phyloP scores from a whole-genome alignment of 1,284 basidiomycete species.

The Ceratobasidium sp. region DNA sequence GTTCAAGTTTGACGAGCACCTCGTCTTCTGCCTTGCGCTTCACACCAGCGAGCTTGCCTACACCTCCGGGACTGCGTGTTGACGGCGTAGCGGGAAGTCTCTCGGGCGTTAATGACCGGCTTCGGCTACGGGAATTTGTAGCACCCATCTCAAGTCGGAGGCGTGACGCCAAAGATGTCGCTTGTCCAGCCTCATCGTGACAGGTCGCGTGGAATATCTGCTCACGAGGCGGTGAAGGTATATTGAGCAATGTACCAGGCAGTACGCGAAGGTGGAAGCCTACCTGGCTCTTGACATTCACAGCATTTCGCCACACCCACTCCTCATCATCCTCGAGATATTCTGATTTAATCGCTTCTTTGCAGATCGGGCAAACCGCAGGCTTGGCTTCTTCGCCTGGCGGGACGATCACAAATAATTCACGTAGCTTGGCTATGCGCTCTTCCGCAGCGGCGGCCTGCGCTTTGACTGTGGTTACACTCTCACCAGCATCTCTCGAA shows the following conservation, averaged over 20 bases:
- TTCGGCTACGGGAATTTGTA: conserved; percentile 53
- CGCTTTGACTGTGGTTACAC: conserved; percentile 49
- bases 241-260: not conserved
- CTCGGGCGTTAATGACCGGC: conserved; percentile 77
- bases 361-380: conserved; percentile 94
- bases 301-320: conserved; percentile 96
- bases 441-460: conserved; percentile 71
- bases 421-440: conserved; percentile 74
- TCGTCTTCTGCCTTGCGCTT: conserved; percentile 49
- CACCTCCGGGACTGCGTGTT: conserved; percentile 44
- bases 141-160: conserved; percentile 65
- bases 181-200: conserved; percentile 70
- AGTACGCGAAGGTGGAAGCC: conserved; percentile 45
- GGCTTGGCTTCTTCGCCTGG: conserved; percentile 80
- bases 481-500: conserved; percentile 53
- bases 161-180: conserved; percentile 60
- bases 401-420: conserved; percentile 86
- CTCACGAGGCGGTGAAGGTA: conserved; percentile 15
- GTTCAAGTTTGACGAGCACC: conserved; percentile 6
- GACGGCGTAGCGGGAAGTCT: conserved; percentile 45
- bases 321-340: conserved; percentile 97
- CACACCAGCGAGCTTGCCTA: conserved; percentile 40
- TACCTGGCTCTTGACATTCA: conserved; percentile 81
- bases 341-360: conserved; percentile 91
- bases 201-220: conserved; percentile 93